These are phyloP conservation scores for Citrullus colocynthis DNA, from an alignment of 306 rosid genomes.

Conservation along the genomic window DNA sequence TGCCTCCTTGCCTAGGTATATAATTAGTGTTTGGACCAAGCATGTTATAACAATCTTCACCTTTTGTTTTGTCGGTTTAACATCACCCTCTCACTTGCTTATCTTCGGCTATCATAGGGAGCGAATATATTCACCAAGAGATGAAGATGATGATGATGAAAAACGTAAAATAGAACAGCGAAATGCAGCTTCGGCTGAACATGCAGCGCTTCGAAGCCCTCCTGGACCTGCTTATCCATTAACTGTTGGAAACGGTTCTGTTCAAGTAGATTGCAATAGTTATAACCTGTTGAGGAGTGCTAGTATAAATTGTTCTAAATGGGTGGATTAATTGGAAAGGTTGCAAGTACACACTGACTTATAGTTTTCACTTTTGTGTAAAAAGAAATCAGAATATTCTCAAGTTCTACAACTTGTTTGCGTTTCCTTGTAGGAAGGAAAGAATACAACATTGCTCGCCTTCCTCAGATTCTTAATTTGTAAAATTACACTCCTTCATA, in stretches of 20 bases:
- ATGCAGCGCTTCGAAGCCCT: conserved; percentile 21
- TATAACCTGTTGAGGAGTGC: conserved; percentile 27
- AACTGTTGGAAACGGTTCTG: conserved; percentile 16
- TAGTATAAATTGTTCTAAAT: conserved; percentile 30
- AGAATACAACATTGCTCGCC: background rate
- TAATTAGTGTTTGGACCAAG: background rate
- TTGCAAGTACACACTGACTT: conserved; percentile 2
- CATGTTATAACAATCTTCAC: background rate
- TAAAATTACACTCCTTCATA: background rate
- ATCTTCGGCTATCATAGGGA: conserved; percentile 18
- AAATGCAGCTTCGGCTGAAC: conserved; percentile 19
- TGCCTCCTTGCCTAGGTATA: conserved; percentile 61
- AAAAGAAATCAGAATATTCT: background rate
- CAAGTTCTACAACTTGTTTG: background rate
- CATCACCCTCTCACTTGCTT: background rate
- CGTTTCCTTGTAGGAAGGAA: conserved; percentile 18
- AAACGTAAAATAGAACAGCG: conserved; percentile 8
- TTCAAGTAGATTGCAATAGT: conserved; percentile 18
- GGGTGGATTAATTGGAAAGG: conserved; percentile 16
- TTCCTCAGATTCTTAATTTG: background rate
- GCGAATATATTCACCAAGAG: conserved; percentile 24
- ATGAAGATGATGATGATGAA: conserved; percentile 20
- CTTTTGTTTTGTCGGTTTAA: background rate
- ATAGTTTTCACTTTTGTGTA: too few relatives aligned
- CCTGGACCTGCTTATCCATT: conserved; percentile 18